Evolutionary conservation across 2,329 filamentous ascomycete species (phyloP), one percentile per base, ranked within the genome.

Genomic region (Sporothrix curviconia): DNA sequence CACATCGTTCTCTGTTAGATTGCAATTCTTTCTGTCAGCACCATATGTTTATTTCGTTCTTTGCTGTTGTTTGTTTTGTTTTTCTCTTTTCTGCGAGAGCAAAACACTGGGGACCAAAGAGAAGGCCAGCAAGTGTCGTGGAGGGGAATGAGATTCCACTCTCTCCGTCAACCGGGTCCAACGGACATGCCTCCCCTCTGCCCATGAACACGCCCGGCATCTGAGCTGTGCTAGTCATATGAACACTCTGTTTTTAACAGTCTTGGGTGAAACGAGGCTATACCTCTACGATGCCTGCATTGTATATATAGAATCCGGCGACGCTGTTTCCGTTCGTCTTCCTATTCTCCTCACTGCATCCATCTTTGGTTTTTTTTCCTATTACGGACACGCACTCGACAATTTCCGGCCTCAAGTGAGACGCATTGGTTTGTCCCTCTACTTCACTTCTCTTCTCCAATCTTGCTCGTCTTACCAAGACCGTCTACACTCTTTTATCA

Each of bases 241-340:
- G n/a, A n/a, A n/a, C n/a, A n/a, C n/a, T n/a, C n/a, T n/a, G n/a
- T n/a, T n/a, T n/a, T n/a, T n/a, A n/a, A n/a, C n/a, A n/a, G 39
- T n/a, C n/a, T 19, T 42, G 39, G n/a, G 17, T 5, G 39, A 37
- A 37, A 7, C 4, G 36, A 24, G 28, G 25, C 24, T 34, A 22
- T 42, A n/a, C 14, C 22, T 22, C 50, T 42, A 24, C 14, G n/a
- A 25, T 32, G 40, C 9, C 28, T 19, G 17, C 17, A 36, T 49
- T 28, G 56, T 58, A 58, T 58, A 58, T 58, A 58, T 58, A 58
- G 56, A 58, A 49, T 58, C 56, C 42, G 28, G 44, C 12, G 34
- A 54, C 56, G 42, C 42, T 49, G 56, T 54, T 46, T 47, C 12
- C 42, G 15, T 37, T 4, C 24, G 15, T 36, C 25, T 32, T 40